Conservation (phyloP, 176 grass and related monocot species). For the Chrysopogon serrulatus region DNA sequence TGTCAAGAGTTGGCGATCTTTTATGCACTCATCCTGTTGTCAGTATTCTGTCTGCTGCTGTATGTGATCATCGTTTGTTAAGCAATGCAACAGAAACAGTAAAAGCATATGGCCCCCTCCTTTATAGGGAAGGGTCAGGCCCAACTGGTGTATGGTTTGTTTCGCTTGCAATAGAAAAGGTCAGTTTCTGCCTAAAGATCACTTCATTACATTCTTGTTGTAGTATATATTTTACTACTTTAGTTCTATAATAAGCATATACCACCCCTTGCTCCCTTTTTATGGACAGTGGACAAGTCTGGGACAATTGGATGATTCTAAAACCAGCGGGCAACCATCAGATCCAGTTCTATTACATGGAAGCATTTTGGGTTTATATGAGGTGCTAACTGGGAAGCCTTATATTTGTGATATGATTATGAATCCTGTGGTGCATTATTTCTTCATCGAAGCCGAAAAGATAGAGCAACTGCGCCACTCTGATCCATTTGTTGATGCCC, state of each 20-base stretch:
- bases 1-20: slow-evolving; percentile 70
- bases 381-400: slow-evolving; percentile 53
- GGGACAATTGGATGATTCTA: slow-evolving; percentile 3
- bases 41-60: slow-evolving; percentile 43
- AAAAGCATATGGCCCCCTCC: slow-evolving; percentile 40
- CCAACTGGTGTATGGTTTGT: slow-evolving; percentile 74
- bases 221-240: too few species aligned
- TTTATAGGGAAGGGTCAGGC: slow-evolving; percentile 74
- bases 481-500: slow-evolving; percentile 54
- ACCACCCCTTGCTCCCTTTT: too few species aligned
- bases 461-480: slow-evolving; percentile 56
- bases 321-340: slow-evolving; percentile 59
- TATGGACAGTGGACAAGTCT: slow-evolving; percentile 61
- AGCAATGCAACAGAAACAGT: slow-evolving; percentile 65
- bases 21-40: slow-evolving; percentile 67
- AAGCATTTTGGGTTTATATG: slow-evolving; percentile 59
- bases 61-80: slow-evolving; percentile 53
- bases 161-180: slow-evolving; percentile 73
- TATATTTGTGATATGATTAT: slow-evolving; percentile 82
- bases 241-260: too few species aligned
- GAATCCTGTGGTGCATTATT: slow-evolving; percentile 75
- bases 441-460: slow-evolving; percentile 86
- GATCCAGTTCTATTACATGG: slow-evolving; percentile 83
- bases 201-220: neutral
- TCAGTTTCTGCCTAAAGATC: slow-evolving; percentile 12